A percentile compares a stretch with the other conserved stretches of the same genome.
Evolutionary conservation across 176 grass and related monocot species (phyloP).

Genomic region (Carex myosuroides): DNA sequence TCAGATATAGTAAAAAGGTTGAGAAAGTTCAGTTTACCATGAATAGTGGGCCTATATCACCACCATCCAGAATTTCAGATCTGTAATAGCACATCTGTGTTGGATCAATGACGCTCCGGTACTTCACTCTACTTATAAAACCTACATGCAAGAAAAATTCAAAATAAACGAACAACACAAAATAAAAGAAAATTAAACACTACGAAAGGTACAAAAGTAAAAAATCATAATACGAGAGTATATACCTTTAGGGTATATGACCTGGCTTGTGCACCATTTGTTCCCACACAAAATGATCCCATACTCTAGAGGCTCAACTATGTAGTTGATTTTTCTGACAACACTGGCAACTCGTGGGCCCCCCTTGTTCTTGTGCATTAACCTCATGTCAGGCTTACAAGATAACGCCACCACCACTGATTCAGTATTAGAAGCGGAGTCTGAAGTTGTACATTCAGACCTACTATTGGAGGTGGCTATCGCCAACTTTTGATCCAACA

Average conservation of each 20-base stretch:
- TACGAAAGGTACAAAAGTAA: not conserved
- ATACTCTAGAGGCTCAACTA: constrained; percentile 78
- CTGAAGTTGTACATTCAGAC: constrained; percentile 32
- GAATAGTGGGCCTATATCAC: constrained; percentile 68
- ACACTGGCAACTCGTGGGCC: constrained; percentile 85
- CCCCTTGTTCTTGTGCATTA: constrained; percentile 12
- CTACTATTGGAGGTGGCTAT: constrained; percentile 24
- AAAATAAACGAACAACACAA: constrained; percentile 1
- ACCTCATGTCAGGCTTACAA: constrained; percentile 12
- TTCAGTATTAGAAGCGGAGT: constrained; percentile 20
- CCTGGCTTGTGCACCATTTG: constrained; percentile 61
- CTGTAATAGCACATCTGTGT: constrained; percentile 60
- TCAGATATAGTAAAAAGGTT: not conserved
- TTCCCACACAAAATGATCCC: constrained; percentile 61
- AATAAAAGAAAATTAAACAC: not conserved
- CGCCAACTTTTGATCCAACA: constrained; percentile 30
- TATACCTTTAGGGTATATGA: constrained; percentile 87
- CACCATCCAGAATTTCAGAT: constrained; percentile 90
- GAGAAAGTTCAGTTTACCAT: constrained; percentile 43
- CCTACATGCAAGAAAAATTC: constrained; percentile 41
- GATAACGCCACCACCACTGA: not conserved
- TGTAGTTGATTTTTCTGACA: constrained; percentile 61
- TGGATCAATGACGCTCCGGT: constrained; percentile 68
- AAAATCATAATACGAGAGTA: constrained; percentile 10
- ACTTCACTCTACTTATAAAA: constrained; percentile 88